Evolutionary conservation across 768 basidiomycete genomes (phyloP), one percentile per base, ranked within the genome.

Genomic region (Phaeolepiota aurea): DNA sequence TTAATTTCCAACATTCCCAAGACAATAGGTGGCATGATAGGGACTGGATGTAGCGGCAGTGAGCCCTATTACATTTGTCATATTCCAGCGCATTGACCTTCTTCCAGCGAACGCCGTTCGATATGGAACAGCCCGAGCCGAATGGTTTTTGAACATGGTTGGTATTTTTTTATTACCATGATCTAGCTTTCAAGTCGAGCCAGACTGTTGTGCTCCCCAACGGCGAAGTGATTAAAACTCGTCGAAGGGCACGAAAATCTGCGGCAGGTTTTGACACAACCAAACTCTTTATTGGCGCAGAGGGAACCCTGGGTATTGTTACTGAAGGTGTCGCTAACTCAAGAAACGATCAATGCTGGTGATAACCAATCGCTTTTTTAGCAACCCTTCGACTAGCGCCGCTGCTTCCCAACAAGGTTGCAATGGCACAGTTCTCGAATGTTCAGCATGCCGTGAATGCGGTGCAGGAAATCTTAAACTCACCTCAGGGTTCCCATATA

Each of bases 21-120:
- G 68, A 87, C 87, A 11, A 87, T 90, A 46, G 89, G 88, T 9
- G 87, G 89, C 4, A 91, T 90, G 87, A 79, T 87, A 38, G 81
- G 81, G 5, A 92, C 88, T 1, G 87, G 87, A 5, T 91, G 87
- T 52, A 82, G 78, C 37, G 88, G 87, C 38, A 90, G 88, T 74
- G 61, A 71, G 75, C 69, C 32, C 16, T 20, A 11, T 30, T n/a
- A n/a, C n/a, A n/a, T n/a, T n/a, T n/a, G n/a, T n/a, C n/a, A n/a
- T n/a, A n/a, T n/a, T n/a, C n/a, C n/a, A n/a, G 5, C 25, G 44
- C 37, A 11, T 23, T 44, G 30, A 1, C 19, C n/a, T 19, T 32
- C 23, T 18, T 39, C 19, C 23, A 85, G 84, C 85, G 13, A 87
- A 87, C 52, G 83, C 86, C 14, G 85, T 87, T 5, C 68, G 87